Evolutionary conservation across 106 monocot species (phyloP), one percentile per base, ranked within the genome.

Genomic region (Triglochin maritima): DNA sequence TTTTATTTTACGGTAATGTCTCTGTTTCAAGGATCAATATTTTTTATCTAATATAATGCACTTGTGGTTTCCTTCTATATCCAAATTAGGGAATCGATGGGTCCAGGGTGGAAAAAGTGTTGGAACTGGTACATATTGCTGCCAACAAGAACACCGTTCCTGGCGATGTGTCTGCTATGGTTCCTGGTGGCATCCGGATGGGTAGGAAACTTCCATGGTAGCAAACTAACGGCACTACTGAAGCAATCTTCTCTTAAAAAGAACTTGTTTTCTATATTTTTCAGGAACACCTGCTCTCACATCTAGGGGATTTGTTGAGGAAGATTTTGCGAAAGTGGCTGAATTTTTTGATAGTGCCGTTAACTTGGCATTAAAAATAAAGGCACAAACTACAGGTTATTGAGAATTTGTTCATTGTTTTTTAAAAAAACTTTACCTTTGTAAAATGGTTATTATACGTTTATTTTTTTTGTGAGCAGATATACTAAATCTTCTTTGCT

Each of bases 151-250:
- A 95, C 56, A 95, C 94, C 1, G 94, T 95, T 60, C 94, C 94
- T 70, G 94, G 94, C 61, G 94, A 95, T 71, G 87, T 95, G 16
- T 95, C 94, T 66, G 94, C 94, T 61, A 95, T 95, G 94, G 94
- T 95, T 73, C 94, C 94, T 63, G 94, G 94, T 66, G 94, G 94
- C 69, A 87, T 95, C 54, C 79, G 94, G 57, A 95, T 95, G 94
- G 94, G 94, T 90, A 83, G 14, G 47, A 10, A 12, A 49, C 44
- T 17, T 4, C 4, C 3, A 29, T 16, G 43, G 7, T 9, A 2
- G n/a, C n/a, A 59, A 29, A 7, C 5, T 59, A 15, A 47, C 14
- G 48, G 55, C 55, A 64, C n/a, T 43, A 29, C 50, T 66, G 41
- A 53, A 29, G 29, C 49, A 50, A 54, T 54, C 17, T 66, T 8